Percentiles rank a stretch among this genome's conserved stretches.
phyloP scores from a whole-genome alignment of 768 basidiomycete species.

The Amanita pallidorosea region DNA sequence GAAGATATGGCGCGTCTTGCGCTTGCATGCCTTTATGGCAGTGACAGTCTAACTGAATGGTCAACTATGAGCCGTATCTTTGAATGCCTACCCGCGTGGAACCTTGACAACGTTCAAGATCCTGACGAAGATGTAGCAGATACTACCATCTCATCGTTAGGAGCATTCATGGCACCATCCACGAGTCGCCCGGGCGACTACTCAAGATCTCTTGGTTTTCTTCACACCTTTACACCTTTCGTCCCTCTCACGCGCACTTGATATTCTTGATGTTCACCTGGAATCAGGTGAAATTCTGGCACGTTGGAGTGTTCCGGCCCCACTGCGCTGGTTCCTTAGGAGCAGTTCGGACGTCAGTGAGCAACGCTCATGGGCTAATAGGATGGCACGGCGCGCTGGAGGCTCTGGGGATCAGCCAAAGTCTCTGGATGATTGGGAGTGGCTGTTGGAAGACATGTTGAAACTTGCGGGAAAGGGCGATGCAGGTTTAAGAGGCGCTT shows the following conservation, averaged over 20 bases:
- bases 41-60: constrained; percentile 62
- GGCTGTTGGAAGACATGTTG: constrained; percentile 83
- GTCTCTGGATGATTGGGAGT: constrained; percentile 73
- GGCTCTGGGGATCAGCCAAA: constrained; percentile 40
- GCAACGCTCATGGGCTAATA: constrained; percentile 79
- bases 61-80: constrained; percentile 83
- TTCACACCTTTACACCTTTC: constrained; percentile 69
- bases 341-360: constrained; percentile 52
- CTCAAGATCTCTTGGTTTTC: constrained; percentile 69
- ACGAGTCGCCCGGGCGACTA: constrained; percentile 45
- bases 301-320: constrained; percentile 77
- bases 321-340: constrained; percentile 85
- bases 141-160: constrained; percentile 72
- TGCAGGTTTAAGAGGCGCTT: constrained; percentile 59
- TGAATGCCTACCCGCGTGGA: constrained; percentile 94
- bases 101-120: constrained; percentile 41
- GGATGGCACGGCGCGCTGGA: constrained; percentile 69
- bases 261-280: constrained; percentile 88
- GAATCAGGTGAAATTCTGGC: constrained; percentile 89
- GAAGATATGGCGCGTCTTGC: constrained; percentile 80
- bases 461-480: constrained; percentile 63
- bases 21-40: constrained; percentile 83
- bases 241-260: constrained; percentile 73
- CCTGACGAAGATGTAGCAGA: constrained; percentile 69
- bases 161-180: constrained; percentile 68